Percentiles rank a stretch among this genome's conserved stretches.
Evolutionary conservation across 1,284 basidiomycete species (phyloP).

Genomic region (Meripilus lineatus): DNA sequence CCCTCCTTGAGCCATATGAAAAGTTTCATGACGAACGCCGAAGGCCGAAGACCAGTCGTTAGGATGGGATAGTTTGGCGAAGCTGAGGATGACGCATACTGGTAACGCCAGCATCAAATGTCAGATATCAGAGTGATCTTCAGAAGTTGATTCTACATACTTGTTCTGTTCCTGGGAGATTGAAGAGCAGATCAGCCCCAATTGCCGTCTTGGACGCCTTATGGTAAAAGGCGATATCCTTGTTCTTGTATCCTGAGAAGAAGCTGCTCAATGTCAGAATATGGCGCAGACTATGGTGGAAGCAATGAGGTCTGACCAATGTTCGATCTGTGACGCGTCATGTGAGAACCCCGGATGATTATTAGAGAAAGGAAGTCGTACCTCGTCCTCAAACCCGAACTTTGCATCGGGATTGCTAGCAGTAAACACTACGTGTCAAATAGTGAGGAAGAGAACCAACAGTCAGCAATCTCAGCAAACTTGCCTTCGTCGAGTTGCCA

Average conservation of each 20-base stretch:
- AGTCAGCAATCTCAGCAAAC: conserved; percentile 14
- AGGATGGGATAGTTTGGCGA: conserved; percentile 44
- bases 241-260: conserved; percentile 79
- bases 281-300: background rate
- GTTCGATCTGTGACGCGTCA: conserved; percentile 42
- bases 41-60: conserved; percentile 46
- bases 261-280: conserved; percentile 44
- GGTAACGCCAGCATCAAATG: background rate
- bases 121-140: background rate
- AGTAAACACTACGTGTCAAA: conserved; percentile 49
- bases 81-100: conserved; percentile 50
- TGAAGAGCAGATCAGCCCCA: conserved; percentile 87
- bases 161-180: conserved; percentile 86
- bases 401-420: conserved; percentile 52
- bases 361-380: conserved; percentile 22
- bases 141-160: conserved; percentile 31
- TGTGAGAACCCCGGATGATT: conserved; percentile 9
- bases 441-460: conserved; percentile 5
- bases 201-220: conserved; percentile 76
- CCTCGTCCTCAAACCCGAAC: conserved; percentile 85
- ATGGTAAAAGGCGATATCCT: conserved; percentile 90
- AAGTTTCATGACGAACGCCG: conserved; percentile 55
- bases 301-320: conserved; percentile 41
- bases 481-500: conserved; percentile 57
- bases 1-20: conserved; percentile 46